These are phyloP conservation scores for Phoma herbarum DNA, from an alignment of 2,329 filamentous ascomycete genomes.

Conservation along the genomic window DNA sequence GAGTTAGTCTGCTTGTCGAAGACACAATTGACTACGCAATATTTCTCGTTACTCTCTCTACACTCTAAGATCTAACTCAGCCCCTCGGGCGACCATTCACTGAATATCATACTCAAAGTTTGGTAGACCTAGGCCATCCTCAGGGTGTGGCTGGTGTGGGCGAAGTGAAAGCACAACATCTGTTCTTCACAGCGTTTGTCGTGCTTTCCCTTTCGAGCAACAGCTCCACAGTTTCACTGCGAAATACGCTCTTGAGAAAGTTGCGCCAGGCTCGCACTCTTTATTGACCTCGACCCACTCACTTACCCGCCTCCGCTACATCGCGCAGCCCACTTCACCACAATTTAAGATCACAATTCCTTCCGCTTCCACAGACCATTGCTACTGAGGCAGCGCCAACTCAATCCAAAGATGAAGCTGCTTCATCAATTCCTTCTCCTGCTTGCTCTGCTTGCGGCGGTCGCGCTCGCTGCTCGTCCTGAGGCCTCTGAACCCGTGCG, in stretches of 20 bases:
- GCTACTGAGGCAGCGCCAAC: too few species aligned
- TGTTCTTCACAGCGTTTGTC: slow-evolving; percentile 1
- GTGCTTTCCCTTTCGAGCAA: slow-evolving; percentile 1
- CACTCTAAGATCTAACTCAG: too few species aligned
- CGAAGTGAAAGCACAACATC: slow-evolving; percentile 1
- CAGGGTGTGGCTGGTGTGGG: background rate
- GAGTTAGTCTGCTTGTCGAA: background rate
- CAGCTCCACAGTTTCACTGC: background rate
- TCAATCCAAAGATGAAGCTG: background rate
- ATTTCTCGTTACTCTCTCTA: background rate
- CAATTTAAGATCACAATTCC: background rate
- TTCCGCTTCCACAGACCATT: background rate
- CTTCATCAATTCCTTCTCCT: background rate
- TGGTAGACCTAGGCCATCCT: background rate
- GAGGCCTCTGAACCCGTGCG: background rate
- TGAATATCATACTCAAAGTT: too few species aligned
- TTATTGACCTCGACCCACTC: background rate
- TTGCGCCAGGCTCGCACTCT: background rate
- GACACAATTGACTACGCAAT: background rate
- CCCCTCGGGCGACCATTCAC: too few species aligned
- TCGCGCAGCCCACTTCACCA: background rate
- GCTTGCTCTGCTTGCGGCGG: background rate
- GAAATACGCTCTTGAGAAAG: background rate
- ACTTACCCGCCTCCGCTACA: background rate
- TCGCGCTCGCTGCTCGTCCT: background rate